Evolutionary conservation across 2,329 filamentous ascomycete species (phyloP).

Genomic region (Mycosphaerella sp.): DNA sequence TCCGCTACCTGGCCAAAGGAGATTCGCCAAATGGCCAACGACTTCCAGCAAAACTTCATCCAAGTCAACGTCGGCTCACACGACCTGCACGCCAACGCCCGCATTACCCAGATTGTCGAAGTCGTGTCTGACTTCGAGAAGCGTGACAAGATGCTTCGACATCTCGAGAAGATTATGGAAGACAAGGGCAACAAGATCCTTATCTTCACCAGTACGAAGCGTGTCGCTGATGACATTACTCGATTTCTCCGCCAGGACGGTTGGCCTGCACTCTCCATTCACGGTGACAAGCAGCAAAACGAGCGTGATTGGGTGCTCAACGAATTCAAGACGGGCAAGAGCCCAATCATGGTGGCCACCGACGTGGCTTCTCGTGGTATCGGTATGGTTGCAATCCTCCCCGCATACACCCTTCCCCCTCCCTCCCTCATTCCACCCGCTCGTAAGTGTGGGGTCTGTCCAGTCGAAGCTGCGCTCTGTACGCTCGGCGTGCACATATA

Average conservation of each 20-base stretch:
- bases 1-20: slow-evolving; percentile 99
- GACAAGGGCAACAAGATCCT: slow-evolving; percentile 92
- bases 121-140: slow-evolving; percentile 96
- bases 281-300: slow-evolving; percentile 99
- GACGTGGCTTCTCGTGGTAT: slow-evolving; percentile 99
- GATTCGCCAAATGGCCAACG: slow-evolving; percentile 81
- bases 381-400: slow-evolving; percentile 76
- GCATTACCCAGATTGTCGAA: slow-evolving; percentile 96
- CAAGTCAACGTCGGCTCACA: slow-evolving; percentile 98
- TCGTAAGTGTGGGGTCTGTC: slow-evolving; percentile 57
- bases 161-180: slow-evolving; percentile 96
- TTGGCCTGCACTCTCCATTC: slow-evolving; percentile 96
- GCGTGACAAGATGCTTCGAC: slow-evolving; percentile 94
- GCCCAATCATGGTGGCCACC: slow-evolving; percentile 99
- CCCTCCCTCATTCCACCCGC: slow-evolving; percentile 31
- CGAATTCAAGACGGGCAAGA: slow-evolving; percentile 99
- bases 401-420: slow-evolving; percentile 27
- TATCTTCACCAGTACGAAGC: slow-evolving; percentile 81
- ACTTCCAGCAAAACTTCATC: slow-evolving; percentile 93
- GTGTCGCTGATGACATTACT: slow-evolving; percentile 95
- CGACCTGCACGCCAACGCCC: slow-evolving; percentile 93
- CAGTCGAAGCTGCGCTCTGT: slow-evolving; percentile 73
- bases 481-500: slow-evolving; percentile 81
- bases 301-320: slow-evolving; percentile 99
- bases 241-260: slow-evolving; percentile 95